Base-by-base conservation (phyloP, 2,329 filamentous ascomycete genomes). In the Epichloe baconii region DNA sequence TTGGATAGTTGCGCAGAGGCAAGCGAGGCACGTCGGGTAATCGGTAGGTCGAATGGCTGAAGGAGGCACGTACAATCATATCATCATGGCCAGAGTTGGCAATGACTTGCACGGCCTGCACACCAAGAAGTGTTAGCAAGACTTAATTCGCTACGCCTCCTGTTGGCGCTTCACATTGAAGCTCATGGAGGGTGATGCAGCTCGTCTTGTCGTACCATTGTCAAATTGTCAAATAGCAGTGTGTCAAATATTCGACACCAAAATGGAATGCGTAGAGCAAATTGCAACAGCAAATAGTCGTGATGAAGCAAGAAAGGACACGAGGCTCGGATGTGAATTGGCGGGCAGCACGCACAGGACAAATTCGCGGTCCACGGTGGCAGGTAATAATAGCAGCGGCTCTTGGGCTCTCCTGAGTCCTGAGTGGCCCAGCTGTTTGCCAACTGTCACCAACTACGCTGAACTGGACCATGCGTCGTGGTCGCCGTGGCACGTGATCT, bases 11-110 rank as follows among this genome's bases (percentile, higher is more conserved):
- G 34, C 14, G 11, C 5, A 12, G 40, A 5, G 26, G 36, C 15
- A 12, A 23, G n/a, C 41, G 34, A n/a, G 26, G 15, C 19, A 10
- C 12, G 17, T 15, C 21, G 31, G n/a, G n/a, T 19, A 8, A 11
- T 44, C 26, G 11, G 3, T 19, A 21, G 31, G 7, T 26, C 17
- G 8, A 37, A 14, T 23, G 19, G 40, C 17, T 45, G 26, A n/a
- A 15, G 19, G 19, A 38, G 49, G 36, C 59, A 81, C 87, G 64
- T 89, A 97, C 91, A 79, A 98, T 96, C 91, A 97, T 97, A 69
- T 96, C 91, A 85, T 97, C 91, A 75, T 98, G 93, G 65, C 70
- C 69, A 48, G 70, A 68, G 61, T 71, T 73, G 52, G 68, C 63
- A 57, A 73, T 71, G 53, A 71, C 68, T 62, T 72, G 70, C 56